These are phyloP conservation scores for Monotropa hypopitys DNA, from an alignment of 179 eudicot genomes.

Conservation along the genomic window DNA sequence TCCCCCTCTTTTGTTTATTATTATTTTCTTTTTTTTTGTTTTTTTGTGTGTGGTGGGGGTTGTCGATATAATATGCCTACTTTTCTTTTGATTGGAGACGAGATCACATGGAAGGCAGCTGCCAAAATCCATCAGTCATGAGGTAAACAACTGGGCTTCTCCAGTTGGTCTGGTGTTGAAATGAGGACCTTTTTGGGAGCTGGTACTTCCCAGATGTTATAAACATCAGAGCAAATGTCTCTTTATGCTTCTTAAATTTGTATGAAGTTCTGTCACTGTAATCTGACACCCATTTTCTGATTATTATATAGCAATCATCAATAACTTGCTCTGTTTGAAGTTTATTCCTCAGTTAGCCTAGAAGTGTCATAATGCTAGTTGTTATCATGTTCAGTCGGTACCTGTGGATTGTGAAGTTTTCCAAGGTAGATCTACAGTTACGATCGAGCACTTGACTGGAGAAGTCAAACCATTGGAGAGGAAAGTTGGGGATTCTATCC, in stretches of 20 bases:
- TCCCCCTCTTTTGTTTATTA: background rate
- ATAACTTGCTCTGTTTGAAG: background rate
- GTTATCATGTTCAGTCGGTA: constrained; percentile 53
- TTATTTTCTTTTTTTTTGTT: background rate
- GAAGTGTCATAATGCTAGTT: constrained; percentile 3
- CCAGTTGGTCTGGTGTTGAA: background rate
- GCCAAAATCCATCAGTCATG: background rate
- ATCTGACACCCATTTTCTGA: background rate
- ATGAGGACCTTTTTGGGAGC: background rate
- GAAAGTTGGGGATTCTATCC: constrained; percentile 68
- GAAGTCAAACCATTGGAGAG: constrained; percentile 82
- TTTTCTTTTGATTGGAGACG: background rate
- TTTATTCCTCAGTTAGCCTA: background rate
- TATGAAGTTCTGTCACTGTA: background rate
- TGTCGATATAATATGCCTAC: background rate
- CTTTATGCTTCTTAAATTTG: background rate
- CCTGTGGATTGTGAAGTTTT: constrained; percentile 91
- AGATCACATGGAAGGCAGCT: background rate
- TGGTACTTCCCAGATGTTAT: background rate
- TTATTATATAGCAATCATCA: background rate
- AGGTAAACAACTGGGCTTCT: background rate
- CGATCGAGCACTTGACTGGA: constrained; percentile 97
- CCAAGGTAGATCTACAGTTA: constrained; percentile 89
- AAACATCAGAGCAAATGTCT: background rate
- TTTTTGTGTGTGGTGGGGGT: background rate